A percentile compares a stretch with the other conserved stretches of the same genome.
Evolutionary conservation across 768 basidiomycete genomes (phyloP).

Genomic region (Steccherinum ochraceum): DNA sequence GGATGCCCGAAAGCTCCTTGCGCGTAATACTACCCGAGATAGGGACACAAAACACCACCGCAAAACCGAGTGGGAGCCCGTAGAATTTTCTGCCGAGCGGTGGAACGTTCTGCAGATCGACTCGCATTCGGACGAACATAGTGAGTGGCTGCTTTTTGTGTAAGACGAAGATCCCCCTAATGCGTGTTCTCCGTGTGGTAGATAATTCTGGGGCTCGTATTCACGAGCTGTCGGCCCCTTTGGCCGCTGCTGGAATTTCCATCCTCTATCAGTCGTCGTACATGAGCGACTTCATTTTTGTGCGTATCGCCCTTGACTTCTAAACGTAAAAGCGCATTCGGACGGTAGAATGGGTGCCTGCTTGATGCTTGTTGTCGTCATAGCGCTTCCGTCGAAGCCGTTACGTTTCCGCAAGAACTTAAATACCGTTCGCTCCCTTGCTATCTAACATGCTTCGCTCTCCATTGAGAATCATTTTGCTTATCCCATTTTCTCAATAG

Average conservation of each 20-base stretch:
- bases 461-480: background rate
- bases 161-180: background rate
- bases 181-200: constrained; percentile 16
- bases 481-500: constrained; percentile 25
- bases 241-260: constrained; percentile 72
- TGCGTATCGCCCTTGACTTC: constrained; percentile 29
- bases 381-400: background rate
- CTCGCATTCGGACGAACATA: constrained; percentile 66
- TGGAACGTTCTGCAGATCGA: constrained; percentile 83
- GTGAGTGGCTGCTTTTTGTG: constrained; percentile 25
- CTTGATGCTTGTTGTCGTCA: background rate
- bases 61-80: constrained; percentile 33
- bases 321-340: background rate
- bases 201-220: constrained; percentile 69
- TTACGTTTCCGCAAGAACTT: too few species aligned
- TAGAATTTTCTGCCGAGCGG: constrained; percentile 66
- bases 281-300: constrained; percentile 78
- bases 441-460: background rate
- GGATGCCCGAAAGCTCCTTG: constrained; percentile 42
- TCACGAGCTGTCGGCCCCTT: constrained; percentile 67
- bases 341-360: too few species aligned
- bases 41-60: constrained; percentile 6
- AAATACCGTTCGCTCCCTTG: constrained; percentile 1
- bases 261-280: constrained; percentile 82
- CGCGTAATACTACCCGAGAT: constrained; percentile 23